These are phyloP conservation scores for Cinnamomum micranthum DNA, from an alignment of 164 flowering plant species.

Conservation along the genomic window DNA sequence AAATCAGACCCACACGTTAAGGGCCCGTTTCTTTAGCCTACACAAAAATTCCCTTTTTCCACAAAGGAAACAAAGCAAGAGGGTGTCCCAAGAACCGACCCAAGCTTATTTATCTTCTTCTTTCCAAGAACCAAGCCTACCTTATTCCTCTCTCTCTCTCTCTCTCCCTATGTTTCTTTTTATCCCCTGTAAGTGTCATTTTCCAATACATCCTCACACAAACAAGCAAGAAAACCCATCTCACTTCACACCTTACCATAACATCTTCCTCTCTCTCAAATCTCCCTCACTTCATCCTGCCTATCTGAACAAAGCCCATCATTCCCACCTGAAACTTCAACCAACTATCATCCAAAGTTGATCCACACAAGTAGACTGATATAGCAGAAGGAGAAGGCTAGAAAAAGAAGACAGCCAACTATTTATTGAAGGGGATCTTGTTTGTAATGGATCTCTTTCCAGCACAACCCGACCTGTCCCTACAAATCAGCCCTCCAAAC, in stretches of 20 bases:
- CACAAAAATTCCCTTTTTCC: constrained; percentile 13
- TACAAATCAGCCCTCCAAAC: constrained; percentile 92
- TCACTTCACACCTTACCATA: constrained; percentile 4
- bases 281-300: neutral
- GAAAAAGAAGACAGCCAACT: neutral
- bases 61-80: constrained; percentile 24
- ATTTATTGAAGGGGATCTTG: neutral
- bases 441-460: constrained; percentile 80
- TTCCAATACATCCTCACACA: constrained; percentile 85
- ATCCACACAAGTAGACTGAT: neutral
- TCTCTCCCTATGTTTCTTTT: constrained; percentile 19
- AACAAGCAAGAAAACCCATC: constrained; percentile 40
- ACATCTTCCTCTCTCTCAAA: constrained; percentile 6
- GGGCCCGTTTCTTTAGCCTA: neutral
- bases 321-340: constrained; percentile 8
- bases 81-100: constrained; percentile 35
- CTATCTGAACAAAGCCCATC: constrained; percentile 10
- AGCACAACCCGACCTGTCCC: constrained; percentile 89
- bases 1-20: neutral
- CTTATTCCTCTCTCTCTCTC: constrained; percentile 5
- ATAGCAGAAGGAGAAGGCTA: neutral
- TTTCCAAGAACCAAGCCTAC: neutral
- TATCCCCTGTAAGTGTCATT: constrained; percentile 67
- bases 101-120: constrained; percentile 9
- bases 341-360: neutral